Base-by-base conservation (phyloP, 768 basidiomycete species). In the Steccherinum ochraceum region DNA sequence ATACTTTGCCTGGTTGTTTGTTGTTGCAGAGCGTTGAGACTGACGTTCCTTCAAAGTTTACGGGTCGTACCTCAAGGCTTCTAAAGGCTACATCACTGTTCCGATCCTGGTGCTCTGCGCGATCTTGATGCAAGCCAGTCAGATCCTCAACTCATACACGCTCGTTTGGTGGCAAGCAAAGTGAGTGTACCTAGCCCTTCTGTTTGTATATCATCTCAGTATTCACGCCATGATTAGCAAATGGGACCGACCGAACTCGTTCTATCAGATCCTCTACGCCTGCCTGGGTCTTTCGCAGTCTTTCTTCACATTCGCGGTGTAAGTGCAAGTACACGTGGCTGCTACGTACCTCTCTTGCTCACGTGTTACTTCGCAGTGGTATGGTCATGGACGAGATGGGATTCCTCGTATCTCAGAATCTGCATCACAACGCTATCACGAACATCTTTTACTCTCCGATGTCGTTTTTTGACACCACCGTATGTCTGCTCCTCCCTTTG, bases 381-480 rank as follows among this genome's bases (percentile, higher is more conserved):
- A 63, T 74, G 12, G 67, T 69, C 3, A 75, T 82, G 55, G 82
- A 83, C 52, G 64, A 76, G 16, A 69, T 86, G 62, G 77, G 80
- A 0, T 77, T 72, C 59, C 71, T 75, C 49, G 82, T 81, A 3
- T 84, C 84, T 1, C 72, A 72, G 52, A 83, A 80, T 53, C 66
- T 89, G 2, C 85, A 89, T 59, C 71, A 76, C 45, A 62, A 71
- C 42, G 77, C 82, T 0, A 69, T 84, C 21, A 64, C 64, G 21
- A 76, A 79, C 48, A 73, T 86, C 21, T 81, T 86, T 59, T 75
- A 78, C 61, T 85, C 86, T 0, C 86, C 86, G 0, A 87, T 86
- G 81, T 74, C 79, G 1, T 88, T 87, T 67, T 90, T 89, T 57
- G 88, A 89, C 62, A 84, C 77, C 1, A 83, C 81, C 16, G 78